Conservation (phyloP, 768 basidiomycete genomes). For the Mrakia frigida region DNA sequence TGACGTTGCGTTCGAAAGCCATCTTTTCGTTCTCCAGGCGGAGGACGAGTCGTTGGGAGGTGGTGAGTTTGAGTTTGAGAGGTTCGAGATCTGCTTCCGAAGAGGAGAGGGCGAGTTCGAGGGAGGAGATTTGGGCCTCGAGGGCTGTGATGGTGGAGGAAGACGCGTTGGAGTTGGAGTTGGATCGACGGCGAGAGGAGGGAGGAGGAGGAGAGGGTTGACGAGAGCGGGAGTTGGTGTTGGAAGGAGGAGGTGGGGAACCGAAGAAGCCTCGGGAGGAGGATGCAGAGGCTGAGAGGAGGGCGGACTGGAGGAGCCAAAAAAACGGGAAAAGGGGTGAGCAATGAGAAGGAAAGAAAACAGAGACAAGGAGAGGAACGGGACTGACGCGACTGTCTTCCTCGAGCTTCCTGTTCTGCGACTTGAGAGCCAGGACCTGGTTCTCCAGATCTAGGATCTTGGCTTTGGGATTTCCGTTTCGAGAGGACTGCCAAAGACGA, state of each 20-base stretch:
- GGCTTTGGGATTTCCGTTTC: conserved; percentile 2
- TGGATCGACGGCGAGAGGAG: conserved; percentile 31
- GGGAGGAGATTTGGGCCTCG: conserved; percentile 34
- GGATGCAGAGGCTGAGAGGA: neutral
- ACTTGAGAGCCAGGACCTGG: conserved; percentile 3
- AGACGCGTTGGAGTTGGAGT: conserved; percentile 31
- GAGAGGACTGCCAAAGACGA: neutral
- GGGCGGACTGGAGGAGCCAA: neutral
- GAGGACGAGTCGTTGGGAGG: conserved; percentile 36
- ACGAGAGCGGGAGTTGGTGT: neutral
- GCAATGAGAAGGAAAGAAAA: neutral
- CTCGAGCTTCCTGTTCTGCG: conserved; percentile 8
- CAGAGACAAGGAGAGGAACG: too few relatives aligned
- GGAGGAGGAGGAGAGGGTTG: conserved; percentile 20
- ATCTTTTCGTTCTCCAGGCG: conserved; percentile 44
- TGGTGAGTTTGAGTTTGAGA: conserved; percentile 36
- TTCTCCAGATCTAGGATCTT: conserved; percentile 14
- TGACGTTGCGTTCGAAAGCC: conserved; percentile 37
- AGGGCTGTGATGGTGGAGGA: conserved; percentile 33
- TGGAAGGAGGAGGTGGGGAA: neutral
- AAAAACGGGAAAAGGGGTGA: neutral
- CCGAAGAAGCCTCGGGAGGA: conserved; percentile 12
- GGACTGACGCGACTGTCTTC: conserved; percentile 11
- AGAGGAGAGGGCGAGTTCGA: conserved; percentile 32
- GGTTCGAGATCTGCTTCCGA: conserved; percentile 37